phyloP scores from a whole-genome alignment of 768 basidiomycete species.

The Pisolithus orientalis region DNA sequence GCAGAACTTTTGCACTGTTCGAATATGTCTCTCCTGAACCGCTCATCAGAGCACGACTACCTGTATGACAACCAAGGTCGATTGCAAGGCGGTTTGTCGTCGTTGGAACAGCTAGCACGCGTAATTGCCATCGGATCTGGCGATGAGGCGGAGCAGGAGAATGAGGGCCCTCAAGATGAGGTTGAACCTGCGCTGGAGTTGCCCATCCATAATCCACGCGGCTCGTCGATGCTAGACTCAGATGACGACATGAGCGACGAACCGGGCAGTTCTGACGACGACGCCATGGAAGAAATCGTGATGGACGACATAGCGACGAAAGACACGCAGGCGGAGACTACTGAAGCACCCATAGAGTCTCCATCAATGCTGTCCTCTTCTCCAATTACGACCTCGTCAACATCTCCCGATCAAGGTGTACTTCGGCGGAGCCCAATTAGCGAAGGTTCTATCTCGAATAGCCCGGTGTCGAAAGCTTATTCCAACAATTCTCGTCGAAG shows the following conservation, averaged over 20 bases:
- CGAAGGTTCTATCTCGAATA: slow-evolving; percentile 24
- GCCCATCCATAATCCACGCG: slow-evolving; percentile 52
- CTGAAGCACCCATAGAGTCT: slow-evolving; percentile 29
- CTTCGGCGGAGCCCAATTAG: slow-evolving; percentile 20
- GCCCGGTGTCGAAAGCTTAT: slow-evolving; percentile 25
- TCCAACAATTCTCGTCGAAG: slow-evolving; percentile 49
- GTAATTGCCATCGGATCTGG: slow-evolving; percentile 67
- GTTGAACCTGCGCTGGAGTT: slow-evolving; percentile 61
- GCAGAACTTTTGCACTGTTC: slow-evolving; percentile 97
- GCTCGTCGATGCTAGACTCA: slow-evolving; percentile 53
- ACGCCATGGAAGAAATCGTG: slow-evolving; percentile 76
- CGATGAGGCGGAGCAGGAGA: slow-evolving; percentile 48
- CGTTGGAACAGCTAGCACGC: slow-evolving; percentile 80
- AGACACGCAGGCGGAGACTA: slow-evolving; percentile 17
- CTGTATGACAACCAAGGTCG: slow-evolving; percentile 82
- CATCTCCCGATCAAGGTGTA: slow-evolving; percentile 21
- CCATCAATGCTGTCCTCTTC: slow-evolving; percentile 26
- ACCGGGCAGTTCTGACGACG: slow-evolving; percentile 71
- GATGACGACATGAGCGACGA: slow-evolving; percentile 78
- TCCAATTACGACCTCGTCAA: slow-evolving; percentile 24
- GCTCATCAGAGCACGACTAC: slow-evolving; percentile 56
- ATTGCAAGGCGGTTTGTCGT: slow-evolving; percentile 78
- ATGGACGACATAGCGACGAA: slow-evolving; percentile 59
- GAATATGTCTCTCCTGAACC: slow-evolving; percentile 94
- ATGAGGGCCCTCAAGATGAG: slow-evolving; percentile 52